Evolutionary conservation across 495 filamentous ascomycete genomes (phyloP), one percentile per base, ranked within the genome.

Genomic region (Lindgomyces ingoldianus): DNA sequence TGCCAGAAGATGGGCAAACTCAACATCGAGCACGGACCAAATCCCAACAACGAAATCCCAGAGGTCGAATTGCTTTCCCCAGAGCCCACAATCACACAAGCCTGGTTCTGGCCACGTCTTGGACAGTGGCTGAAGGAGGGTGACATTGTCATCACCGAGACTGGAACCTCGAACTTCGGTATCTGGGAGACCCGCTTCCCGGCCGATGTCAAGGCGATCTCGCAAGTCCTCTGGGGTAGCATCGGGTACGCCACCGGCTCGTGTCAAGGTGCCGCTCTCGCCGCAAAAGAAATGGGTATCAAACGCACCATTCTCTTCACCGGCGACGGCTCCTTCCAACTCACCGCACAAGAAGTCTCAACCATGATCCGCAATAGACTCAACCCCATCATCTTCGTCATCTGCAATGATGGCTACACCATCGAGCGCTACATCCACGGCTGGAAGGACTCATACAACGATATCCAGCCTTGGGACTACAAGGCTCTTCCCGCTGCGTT

Each of bases 171-270:
- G 27, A 93, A 91, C 76, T 95, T 96, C 75, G 92, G 93, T 45
- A 89, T 95, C 64, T 91, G 88, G 84, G 91, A 96, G 57, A 92
- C 89, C 29, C 85, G 85, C 22, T 94, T 95, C 79, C 91, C 91
- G 0, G 73, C 81, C 24, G 79, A 83, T 25, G 90, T 93, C 0
- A 89, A 83, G 3, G 88, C 88, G 18, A 82, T 96, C 65, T 91
- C 84, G 47, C 91, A 96, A 74, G 88, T 93, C 1, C 83, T 96
- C 10, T 96, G 91, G 90, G 91, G 92, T 39, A 90, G 86, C 60
- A 96, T 96, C 69, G 91, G 73, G 9, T 75, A 75, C 62, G 72
- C 68, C 1, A 73, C 68, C 0, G 67, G 70, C 30, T 54, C 74
- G 2, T 67, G 63, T 29, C 72, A 82, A 27, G 79, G 82, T 36